These are phyloP conservation scores for Saprolegnia diclina DNA, from an alignment of 352 stramenopile genomes.

Conservation along the genomic window DNA sequence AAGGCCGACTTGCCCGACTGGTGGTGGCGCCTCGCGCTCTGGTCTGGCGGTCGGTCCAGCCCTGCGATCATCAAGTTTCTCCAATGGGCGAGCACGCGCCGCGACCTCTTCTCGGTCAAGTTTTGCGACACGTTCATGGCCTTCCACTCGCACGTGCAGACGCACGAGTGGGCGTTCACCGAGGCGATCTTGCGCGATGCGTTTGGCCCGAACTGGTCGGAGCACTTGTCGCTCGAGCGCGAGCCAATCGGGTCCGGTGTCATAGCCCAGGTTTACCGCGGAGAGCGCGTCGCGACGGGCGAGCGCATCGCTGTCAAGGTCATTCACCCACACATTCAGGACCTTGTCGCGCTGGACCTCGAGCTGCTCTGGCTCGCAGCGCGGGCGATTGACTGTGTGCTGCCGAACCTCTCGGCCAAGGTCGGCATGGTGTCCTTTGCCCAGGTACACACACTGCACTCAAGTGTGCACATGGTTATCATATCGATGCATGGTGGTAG, in stretches of 20 bases:
- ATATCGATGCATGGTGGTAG: conserved; percentile 25
- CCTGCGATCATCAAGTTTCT: conserved; percentile 93
- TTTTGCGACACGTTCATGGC: conserved; percentile 88
- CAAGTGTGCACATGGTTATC: conserved; percentile 9
- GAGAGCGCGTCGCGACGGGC: conserved; percentile 47
- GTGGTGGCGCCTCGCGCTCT: conserved; percentile 67
- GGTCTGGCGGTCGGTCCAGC: conserved; percentile 59
- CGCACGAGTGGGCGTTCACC: conserved; percentile 87
- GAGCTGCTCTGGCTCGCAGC: conserved; percentile 65
- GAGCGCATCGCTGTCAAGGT: conserved; percentile 89
- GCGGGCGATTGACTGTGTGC: conserved; percentile 42
- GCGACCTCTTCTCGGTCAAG: conserved; percentile 89
- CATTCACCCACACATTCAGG: conserved; percentile 87
- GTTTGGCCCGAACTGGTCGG: conserved; percentile 81
- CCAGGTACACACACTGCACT: conserved; percentile 8
- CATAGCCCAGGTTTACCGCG: conserved; percentile 93
- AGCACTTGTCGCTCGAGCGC: conserved; percentile 46
- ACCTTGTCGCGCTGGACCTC: conserved; percentile 86
- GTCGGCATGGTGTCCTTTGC: conserved; percentile 74
- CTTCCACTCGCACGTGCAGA: conserved; percentile 84
- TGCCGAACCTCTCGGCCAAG: conserved; percentile 25
- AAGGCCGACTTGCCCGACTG: conserved; percentile 26
- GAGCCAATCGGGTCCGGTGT: conserved; percentile 87
- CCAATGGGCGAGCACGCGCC: conserved; percentile 92
- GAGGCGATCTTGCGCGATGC: conserved; percentile 67